Evolutionary conservation across 306 rosid species (phyloP).

Genomic region (Vigna mungo): DNA sequence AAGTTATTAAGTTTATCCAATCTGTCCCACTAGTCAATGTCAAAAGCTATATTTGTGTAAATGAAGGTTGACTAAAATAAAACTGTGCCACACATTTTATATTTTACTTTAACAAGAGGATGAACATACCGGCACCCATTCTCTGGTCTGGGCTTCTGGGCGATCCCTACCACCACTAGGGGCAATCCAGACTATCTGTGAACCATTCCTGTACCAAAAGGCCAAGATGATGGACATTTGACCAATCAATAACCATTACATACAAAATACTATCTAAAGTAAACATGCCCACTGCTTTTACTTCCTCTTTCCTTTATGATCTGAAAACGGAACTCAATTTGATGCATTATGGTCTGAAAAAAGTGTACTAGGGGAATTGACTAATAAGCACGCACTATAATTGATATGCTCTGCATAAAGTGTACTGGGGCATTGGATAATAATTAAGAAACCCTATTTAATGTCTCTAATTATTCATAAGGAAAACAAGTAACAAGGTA

Average conservation of each 20-base stretch:
- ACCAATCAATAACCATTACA: slow-evolving; percentile 22
- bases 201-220: slow-evolving; percentile 76
- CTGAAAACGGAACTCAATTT: slow-evolving; percentile 26
- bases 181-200: slow-evolving; percentile 95
- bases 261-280: slow-evolving; percentile 32
- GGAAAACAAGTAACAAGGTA: neutral
- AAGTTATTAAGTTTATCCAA: neutral
- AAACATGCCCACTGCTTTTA: slow-evolving; percentile 21
- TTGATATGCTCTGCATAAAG: slow-evolving; percentile 31
- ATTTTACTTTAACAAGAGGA: slow-evolving; percentile 39
- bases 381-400: slow-evolving; percentile 20
- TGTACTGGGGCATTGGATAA: neutral
- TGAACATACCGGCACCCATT: slow-evolving; percentile 84
- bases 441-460: neutral
- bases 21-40: slow-evolving; percentile 1
- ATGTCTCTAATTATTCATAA: neutral
- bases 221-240: slow-evolving; percentile 27
- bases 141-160: slow-evolving; percentile 69
- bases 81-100: neutral
- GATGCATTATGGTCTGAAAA: slow-evolving; percentile 33
- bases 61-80: slow-evolving; percentile 21
- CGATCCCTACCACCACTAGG: slow-evolving; percentile 99
- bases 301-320: slow-evolving; percentile 19
- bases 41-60: neutral
- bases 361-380: neutral